Conservation (phyloP, 495 filamentous ascomycete genomes). For the Penicillium salamii region DNA sequence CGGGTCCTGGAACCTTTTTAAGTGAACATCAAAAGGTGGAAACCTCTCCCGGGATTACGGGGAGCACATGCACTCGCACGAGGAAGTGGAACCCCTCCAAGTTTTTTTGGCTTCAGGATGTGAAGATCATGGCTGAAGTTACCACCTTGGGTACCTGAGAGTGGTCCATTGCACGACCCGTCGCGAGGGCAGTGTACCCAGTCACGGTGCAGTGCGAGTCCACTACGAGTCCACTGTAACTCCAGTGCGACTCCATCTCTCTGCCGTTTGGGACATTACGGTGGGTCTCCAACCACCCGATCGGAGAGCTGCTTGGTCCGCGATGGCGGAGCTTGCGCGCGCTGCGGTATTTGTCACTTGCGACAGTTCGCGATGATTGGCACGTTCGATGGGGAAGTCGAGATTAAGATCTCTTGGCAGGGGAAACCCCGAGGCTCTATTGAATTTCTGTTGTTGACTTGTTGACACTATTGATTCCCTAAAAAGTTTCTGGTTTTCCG, state of each 20-base stretch:
- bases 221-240: background rate
- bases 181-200: background rate
- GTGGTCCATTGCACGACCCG: background rate
- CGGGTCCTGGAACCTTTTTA: conserved; percentile 3
- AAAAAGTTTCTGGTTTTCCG: background rate
- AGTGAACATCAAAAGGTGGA: background rate
- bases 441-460: too few relatives aligned
- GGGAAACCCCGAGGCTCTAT: background rate
- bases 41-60: background rate
- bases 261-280: conserved; percentile 1
- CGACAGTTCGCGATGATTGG: background rate
- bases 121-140: background rate
- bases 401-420: conserved; percentile 9
- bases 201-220: background rate
- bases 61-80: background rate
- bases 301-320: background rate
- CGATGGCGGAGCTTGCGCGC: background rate
- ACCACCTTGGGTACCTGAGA: background rate
- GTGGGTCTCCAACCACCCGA: background rate
- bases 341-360: conserved; percentile 1
- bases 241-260: background rate
- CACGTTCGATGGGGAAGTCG: background rate
- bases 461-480: background rate
- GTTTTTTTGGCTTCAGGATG: background rate
- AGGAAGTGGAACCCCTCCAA: background rate